A percentile compares a stretch with the other conserved stretches of the same genome.
Conservation (phyloP, 2,329 filamentous ascomycete genomes). For the Sphaerulina musiva region DNA sequence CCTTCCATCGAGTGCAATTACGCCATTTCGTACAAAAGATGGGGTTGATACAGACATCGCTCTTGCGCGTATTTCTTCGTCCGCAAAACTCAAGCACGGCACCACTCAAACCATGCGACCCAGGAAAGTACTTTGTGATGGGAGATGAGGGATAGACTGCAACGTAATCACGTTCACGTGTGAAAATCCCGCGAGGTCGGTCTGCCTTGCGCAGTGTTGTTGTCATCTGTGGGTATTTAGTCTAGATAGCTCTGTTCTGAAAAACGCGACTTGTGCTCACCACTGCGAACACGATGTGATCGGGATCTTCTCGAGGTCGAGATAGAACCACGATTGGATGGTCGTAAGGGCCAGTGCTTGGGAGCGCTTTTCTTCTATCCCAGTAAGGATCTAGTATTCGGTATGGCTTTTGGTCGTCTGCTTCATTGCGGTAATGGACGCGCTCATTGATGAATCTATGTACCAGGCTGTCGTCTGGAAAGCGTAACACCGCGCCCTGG, state of each 20-base stretch:
- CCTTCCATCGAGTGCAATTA: neutral
- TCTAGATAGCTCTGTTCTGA: neutral
- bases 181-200: neutral
- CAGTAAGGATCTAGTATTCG: neutral
- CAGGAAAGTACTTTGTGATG: neutral
- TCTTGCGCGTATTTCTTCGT: neutral
- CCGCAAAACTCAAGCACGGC: neutral
- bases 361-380: neutral
- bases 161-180: neutral
- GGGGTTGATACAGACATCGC: neutral
- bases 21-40: neutral
- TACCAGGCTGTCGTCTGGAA: neutral
- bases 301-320: neutral
- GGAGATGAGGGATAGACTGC: neutral
- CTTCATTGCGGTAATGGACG: neutral
- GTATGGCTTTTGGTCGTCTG: neutral
- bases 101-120: neutral
- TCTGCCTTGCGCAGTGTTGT: neutral
- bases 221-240: neutral
- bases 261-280: neutral
- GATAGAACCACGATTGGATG: neutral
- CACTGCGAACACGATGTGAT: neutral
- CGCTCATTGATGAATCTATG: neutral
- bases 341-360: neutral
- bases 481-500: neutral